These are phyloP conservation scores for Epicoccum nigrum DNA, from an alignment of 2,329 filamentous ascomycete species.

Conservation along the genomic window DNA sequence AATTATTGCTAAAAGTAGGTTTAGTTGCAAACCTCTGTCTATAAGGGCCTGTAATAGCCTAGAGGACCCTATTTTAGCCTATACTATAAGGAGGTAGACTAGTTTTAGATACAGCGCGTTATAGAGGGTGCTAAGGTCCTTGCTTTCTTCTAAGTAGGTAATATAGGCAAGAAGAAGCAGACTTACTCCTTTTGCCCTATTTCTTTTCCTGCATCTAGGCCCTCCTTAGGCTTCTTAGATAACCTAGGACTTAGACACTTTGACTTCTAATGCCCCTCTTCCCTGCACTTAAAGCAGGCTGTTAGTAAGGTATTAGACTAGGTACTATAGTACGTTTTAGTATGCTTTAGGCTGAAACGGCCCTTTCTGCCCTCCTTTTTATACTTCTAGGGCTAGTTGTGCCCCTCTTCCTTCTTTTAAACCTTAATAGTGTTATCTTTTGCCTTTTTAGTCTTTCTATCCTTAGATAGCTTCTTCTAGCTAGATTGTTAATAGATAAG, in stretches of 20 bases:
- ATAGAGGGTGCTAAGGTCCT: not conserved
- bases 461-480: not conserved
- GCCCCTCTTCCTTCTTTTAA: not conserved
- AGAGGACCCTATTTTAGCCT: not conserved
- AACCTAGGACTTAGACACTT: not conserved
- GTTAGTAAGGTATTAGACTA: not conserved
- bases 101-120: not conserved
- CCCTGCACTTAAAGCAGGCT: not conserved
- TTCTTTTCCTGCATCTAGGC: not conserved
- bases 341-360: not conserved
- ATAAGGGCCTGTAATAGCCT: not conserved
- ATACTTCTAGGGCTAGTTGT: not conserved
- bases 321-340: too few relatives aligned
- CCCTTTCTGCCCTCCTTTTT: not conserved
- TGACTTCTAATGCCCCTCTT: not conserved
- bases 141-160: not conserved
- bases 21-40: not conserved
- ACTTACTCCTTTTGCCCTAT: not conserved
- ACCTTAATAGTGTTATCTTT: not conserved
- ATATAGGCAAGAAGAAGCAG: not conserved
- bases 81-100: not conserved
- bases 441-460: not conserved
- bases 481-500: not conserved
- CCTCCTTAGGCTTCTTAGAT: not conserved
- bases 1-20: not conserved